Evolutionary conservation across 2,329 filamentous ascomycete genomes (phyloP).

Genomic region (Ascochyta clinopodiicola): DNA sequence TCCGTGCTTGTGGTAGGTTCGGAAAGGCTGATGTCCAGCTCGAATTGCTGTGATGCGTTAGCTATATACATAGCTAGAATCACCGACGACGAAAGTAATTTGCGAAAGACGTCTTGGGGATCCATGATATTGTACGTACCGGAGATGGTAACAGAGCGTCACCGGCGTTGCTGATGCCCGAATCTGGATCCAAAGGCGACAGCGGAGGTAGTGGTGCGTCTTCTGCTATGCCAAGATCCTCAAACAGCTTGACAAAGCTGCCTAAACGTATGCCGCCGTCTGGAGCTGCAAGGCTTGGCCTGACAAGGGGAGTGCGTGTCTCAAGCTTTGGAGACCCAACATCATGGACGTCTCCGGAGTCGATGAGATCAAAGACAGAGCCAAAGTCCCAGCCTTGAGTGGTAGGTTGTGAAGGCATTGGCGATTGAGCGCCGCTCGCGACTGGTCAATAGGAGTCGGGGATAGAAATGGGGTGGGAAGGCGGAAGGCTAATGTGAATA

Average conservation of each 20-base stretch:
- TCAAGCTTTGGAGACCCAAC: conserved; percentile 29
- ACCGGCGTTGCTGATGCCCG: conserved; percentile 52
- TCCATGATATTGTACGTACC: neutral
- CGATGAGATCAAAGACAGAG: conserved; percentile 53
- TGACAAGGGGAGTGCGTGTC: conserved; percentile 9
- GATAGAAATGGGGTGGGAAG: conserved; percentile 6
- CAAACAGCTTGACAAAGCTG: conserved; percentile 56
- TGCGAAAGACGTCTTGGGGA: neutral
- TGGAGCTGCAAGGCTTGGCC: conserved; percentile 11
- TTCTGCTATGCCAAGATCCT: conserved; percentile 49
- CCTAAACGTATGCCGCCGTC: conserved; percentile 45
- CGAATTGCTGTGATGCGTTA: conserved; percentile 1
- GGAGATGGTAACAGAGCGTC: conserved; percentile 45
- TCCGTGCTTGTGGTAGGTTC: conserved; percentile 3
- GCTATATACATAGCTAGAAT: neutral
- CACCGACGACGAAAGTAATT: neutral
- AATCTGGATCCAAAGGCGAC: conserved; percentile 32
- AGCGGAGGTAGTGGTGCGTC: conserved; percentile 24
- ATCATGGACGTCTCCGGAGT: conserved; percentile 30
- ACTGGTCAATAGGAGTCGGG: neutral
- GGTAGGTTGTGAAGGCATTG: conserved; percentile 45
- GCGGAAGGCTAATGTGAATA: conserved; percentile 22
- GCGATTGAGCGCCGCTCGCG: neutral
- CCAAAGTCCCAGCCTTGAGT: conserved; percentile 56
- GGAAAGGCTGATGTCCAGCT: neutral